These are phyloP conservation scores for Blastocystis sp. DNA, from an alignment of 352 stramenopile species.

Conservation along the genomic window DNA sequence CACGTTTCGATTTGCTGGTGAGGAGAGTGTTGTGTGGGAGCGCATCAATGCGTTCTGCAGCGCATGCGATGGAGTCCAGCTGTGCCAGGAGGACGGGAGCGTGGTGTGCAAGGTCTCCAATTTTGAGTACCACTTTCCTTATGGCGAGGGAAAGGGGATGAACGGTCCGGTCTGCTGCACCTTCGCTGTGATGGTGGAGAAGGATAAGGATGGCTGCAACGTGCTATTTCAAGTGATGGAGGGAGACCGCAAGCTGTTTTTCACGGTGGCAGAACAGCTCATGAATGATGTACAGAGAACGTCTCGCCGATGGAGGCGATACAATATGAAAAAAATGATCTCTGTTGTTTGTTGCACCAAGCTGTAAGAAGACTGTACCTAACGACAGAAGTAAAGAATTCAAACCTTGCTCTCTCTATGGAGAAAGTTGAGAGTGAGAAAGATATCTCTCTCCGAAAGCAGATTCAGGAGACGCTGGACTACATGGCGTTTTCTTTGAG, in stretches of 20 bases:
- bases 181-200: neutral
- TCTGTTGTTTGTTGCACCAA: conserved; percentile 15
- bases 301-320: conserved; percentile 12
- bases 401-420: neutral
- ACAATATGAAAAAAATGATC: neutral
- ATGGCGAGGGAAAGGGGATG: neutral
- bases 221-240: neutral
- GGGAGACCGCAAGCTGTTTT: neutral
- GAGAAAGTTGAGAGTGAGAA: neutral
- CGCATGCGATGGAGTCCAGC: neutral
- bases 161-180: neutral
- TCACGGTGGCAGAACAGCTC: conserved; percentile 18
- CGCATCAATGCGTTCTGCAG: conserved; percentile 6
- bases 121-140: conserved; percentile 22
- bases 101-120: neutral
- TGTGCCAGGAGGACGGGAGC: neutral
- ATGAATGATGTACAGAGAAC: neutral
- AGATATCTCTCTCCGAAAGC: neutral
- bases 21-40: neutral
- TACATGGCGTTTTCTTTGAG: conserved; percentile 51
- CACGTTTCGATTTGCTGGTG: neutral
- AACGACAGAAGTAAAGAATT: neutral
- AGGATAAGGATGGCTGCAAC: neutral
- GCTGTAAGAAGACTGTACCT: neutral
- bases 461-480: conserved; percentile 11